Conservation (phyloP, 371 early-diverging fungal species). For the Mucor lusitanicus region DNA sequence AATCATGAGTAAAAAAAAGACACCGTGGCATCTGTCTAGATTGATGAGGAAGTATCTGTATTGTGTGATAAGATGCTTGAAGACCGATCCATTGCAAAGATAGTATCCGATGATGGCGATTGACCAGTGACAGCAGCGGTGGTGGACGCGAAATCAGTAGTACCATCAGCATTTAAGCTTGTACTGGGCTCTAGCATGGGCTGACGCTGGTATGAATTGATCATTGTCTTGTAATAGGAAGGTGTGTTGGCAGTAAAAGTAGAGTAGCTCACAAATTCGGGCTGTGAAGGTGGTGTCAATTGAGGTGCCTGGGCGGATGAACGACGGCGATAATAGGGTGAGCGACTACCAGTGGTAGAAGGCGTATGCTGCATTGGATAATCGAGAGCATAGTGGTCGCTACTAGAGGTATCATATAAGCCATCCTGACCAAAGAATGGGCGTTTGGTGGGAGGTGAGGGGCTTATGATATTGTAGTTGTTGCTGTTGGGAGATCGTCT, state of each 20-base stretch:
- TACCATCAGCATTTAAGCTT: not conserved
- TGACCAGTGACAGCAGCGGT: not conserved
- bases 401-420: not conserved
- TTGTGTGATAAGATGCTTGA: constrained; percentile 2
- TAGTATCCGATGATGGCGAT: not conserved
- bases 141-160: not conserved
- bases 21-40: not conserved
- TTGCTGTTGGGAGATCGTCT: constrained; percentile 5
- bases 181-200: not conserved
- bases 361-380: constrained; percentile 9
- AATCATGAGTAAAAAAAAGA: not conserved
- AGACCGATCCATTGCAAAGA: not conserved
- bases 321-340: constrained; percentile 4
- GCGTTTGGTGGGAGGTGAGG: constrained; percentile 5
- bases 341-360: not conserved
- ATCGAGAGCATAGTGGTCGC: not conserved
- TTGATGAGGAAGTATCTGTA: not conserved
- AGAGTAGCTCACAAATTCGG: constrained; percentile 11
- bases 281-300: not conserved
- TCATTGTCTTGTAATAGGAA: constrained; percentile 12
- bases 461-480: not conserved
- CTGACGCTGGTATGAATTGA: not conserved
- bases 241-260: constrained; percentile 2
- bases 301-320: not conserved
- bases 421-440: constrained; percentile 16